Percentiles rank a stretch among this genome's conserved stretches.
Evolutionary conservation across 352 stramenopile genomes (phyloP).

Genomic region (Globisporangium acanthophoron): DNA sequence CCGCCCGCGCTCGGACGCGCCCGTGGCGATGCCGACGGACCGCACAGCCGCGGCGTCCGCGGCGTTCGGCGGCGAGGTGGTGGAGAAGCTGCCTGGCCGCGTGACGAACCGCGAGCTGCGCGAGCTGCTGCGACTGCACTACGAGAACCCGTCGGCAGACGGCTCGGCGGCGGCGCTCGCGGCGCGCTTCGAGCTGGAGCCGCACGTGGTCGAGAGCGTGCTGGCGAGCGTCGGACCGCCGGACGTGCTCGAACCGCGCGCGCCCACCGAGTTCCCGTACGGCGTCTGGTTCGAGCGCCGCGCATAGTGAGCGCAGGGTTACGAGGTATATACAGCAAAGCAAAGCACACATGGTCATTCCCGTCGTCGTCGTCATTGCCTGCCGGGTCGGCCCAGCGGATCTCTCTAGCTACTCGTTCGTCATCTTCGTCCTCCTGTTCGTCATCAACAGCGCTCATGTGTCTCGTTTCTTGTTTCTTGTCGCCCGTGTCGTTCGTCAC

Average conservation of each 20-base stretch:
- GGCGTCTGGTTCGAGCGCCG: constrained; percentile 46
- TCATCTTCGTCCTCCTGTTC: neutral
- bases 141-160: constrained; percentile 52
- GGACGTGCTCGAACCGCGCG: constrained; percentile 49
- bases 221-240: constrained; percentile 36
- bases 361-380: neutral
- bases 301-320: neutral
- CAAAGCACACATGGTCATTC: neutral
- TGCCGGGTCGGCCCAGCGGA: neutral
- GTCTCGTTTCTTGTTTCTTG: neutral
- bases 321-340: neutral
- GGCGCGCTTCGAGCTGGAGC: constrained; percentile 41
- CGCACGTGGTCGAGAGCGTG: constrained; percentile 28
- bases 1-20: constrained; percentile 32
- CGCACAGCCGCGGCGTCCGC: constrained; percentile 35
- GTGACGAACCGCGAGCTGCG: constrained; percentile 52
- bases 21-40: constrained; percentile 41
- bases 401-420: neutral
- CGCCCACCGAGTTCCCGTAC: constrained; percentile 39
- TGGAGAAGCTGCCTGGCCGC: constrained; percentile 36
- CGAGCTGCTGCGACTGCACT: constrained; percentile 53
- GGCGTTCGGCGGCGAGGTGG: constrained; percentile 28
- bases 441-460: neutral
- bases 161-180: constrained; percentile 38
- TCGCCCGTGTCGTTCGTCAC: neutral